These are phyloP conservation scores for Penicillium turbatum DNA, from an alignment of 495 filamentous ascomycete species.

Conservation along the genomic window DNA sequence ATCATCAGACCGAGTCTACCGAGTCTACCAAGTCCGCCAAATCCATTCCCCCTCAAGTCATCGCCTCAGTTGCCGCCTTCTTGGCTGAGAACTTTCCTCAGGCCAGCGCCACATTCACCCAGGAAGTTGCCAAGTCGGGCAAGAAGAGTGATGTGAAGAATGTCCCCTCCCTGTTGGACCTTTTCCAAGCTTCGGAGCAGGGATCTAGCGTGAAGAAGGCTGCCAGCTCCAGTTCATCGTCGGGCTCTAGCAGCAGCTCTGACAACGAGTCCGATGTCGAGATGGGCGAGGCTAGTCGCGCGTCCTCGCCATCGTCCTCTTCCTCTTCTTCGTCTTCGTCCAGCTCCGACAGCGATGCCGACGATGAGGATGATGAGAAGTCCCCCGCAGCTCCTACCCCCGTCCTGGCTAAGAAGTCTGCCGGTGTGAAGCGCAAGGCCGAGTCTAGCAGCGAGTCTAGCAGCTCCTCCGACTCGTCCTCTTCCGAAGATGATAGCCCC, in stretches of 20 bases:
- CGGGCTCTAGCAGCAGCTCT: conserved; percentile 16
- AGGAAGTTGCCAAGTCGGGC: conserved; percentile 41
- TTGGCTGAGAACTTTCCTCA: conserved; percentile 58
- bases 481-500: conserved; percentile 32
- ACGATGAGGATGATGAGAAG: conserved; percentile 53
- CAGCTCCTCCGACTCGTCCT: conserved; percentile 33
- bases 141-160: conserved; percentile 33
- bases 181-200: conserved; percentile 49
- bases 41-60: conserved; percentile 49
- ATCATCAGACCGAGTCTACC: conserved; percentile 15
- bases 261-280: conserved; percentile 51
- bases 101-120: conserved; percentile 54
- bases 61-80: conserved; percentile 64
- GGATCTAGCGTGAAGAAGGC: conserved; percentile 26
- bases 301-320: conserved; percentile 37
- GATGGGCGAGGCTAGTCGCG: conserved; percentile 49
- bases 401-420: conserved; percentile 33
- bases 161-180: conserved; percentile 42
- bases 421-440: conserved; percentile 61
- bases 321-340: conserved; percentile 45
- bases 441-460: conserved; percentile 48
- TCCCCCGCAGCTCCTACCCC: conserved; percentile 21
- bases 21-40: conserved; percentile 16
- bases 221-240: conserved; percentile 11
- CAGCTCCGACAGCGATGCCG: conserved; percentile 58